These are phyloP conservation scores for Scenedesmus sp. DNA, from an alignment of 163 green algal genomes.

Conservation along the genomic window DNA sequence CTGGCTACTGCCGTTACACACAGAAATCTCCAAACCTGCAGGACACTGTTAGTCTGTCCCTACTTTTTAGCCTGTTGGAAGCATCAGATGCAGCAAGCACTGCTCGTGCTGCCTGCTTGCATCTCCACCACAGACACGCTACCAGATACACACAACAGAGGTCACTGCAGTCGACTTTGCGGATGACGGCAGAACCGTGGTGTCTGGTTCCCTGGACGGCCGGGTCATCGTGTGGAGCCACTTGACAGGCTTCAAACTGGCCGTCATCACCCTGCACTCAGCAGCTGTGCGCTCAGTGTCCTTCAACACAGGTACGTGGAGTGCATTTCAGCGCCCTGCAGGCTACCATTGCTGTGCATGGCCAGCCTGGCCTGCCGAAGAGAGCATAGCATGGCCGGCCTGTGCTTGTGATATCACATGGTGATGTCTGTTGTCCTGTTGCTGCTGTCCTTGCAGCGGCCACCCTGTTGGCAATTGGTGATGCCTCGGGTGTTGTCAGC, in stretches of 20 bases:
- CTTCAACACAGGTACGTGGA: conserved; percentile 46
- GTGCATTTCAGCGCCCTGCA: neutral
- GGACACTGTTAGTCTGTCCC: too few species aligned
- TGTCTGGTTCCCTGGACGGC: conserved; percentile 40
- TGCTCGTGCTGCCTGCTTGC: too few species aligned
- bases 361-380: too few species aligned
- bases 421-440: neutral
- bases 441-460: conserved; percentile 7
- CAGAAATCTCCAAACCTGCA: too few species aligned
- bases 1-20: too few species aligned
- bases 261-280: conserved; percentile 36
- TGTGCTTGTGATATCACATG: neutral
- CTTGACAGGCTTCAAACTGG: conserved; percentile 51
- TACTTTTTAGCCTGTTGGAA: too few species aligned
- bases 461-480: conserved; percentile 33
- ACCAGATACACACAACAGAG: conserved; percentile 45
- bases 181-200: neutral
- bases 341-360: neutral
- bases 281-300: conserved; percentile 6
- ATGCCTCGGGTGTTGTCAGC: conserved; percentile 38
- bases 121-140: conserved; percentile 15
- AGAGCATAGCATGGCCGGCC: too few species aligned
- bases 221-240: conserved; percentile 46
- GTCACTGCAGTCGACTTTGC: conserved; percentile 49
- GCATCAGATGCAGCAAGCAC: too few species aligned